These are phyloP conservation scores for Aspergillus melleus DNA, from an alignment of 2,329 filamentous ascomycete genomes.

Conservation along the genomic window DNA sequence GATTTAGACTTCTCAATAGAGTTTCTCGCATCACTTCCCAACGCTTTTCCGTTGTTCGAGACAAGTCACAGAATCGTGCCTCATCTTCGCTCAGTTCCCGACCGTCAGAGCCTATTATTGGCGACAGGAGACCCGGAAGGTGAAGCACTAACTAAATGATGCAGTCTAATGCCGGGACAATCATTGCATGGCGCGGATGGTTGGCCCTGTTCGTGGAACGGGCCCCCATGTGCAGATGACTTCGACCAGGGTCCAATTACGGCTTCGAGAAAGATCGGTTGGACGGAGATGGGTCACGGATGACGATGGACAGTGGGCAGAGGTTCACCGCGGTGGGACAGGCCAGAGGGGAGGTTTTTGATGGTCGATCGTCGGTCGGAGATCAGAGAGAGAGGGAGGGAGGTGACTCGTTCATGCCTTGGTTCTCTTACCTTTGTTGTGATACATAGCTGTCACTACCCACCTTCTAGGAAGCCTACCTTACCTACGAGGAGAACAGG, in stretches of 20 bases:
- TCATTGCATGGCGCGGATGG: conserved; percentile 21
- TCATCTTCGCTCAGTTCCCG: not conserved
- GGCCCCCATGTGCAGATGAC: conserved; percentile 20
- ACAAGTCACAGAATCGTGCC: conserved; percentile 1
- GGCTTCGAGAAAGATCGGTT: conserved; percentile 15
- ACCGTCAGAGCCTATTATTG: conserved; percentile 10
- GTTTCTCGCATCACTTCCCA: not conserved
- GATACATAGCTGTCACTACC: not conserved
- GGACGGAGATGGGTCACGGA: conserved; percentile 4
- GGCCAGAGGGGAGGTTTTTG: not conserved
- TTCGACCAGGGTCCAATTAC: conserved; percentile 13
- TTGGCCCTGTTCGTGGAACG: conserved; percentile 12
- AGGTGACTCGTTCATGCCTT: not conserved
- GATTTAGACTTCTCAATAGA: not conserved
- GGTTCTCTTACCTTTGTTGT: too few relatives aligned
- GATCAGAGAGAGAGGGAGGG: not conserved
- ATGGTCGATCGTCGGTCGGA: not conserved
- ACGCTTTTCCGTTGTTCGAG: not conserved
- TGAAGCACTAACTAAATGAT: conserved; percentile 14
- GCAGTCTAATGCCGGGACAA: conserved; percentile 22
- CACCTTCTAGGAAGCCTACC: too few relatives aligned
- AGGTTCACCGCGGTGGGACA: conserved; percentile 4
- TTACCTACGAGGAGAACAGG: not conserved
- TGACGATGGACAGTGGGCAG: not conserved
- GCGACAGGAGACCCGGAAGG: conserved; percentile 3